These are phyloP conservation scores for Schwanniomyces occidentalis DNA, from an alignment of 805 yeast genomes.

Conservation along the genomic window DNA sequence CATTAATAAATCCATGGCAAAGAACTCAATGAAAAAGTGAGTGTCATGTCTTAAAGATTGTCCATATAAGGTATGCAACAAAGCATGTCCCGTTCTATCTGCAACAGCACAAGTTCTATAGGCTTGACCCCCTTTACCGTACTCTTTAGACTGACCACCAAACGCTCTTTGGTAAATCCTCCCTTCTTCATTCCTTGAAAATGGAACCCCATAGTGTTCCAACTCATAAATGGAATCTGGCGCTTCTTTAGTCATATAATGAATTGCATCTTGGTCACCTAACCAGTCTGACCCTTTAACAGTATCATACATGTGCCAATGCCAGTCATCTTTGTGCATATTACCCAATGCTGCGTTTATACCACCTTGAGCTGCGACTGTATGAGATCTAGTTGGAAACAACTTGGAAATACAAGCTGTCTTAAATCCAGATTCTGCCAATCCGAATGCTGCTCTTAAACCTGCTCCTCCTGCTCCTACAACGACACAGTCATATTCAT, in stretches of 20 bases:
- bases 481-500: conserved; percentile 96
- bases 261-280: conserved; percentile 99
- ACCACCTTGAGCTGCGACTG: conserved; percentile 99
- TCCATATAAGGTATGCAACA: conserved; percentile 93
- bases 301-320: conserved; percentile 99
- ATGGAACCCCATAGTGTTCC: conserved; percentile 98
- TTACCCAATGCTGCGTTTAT: conserved; percentile 98
- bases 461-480: conserved; percentile 99
- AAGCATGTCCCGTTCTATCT: conserved; percentile 98
- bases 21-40: conserved; percentile 96
- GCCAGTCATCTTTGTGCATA: conserved; percentile 99
- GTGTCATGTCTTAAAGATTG: conserved; percentile 96
- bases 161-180: conserved; percentile 98
- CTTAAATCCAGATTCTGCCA: conserved; percentile 95
- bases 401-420: conserved; percentile 96
- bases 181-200: conserved; percentile 95
- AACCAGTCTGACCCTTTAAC: conserved; percentile 99
- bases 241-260: conserved; percentile 98
- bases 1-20: conserved; percentile 91
- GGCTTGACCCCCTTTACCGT: conserved; percentile 98
- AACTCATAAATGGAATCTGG: conserved; percentile 93
- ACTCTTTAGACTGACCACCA: conserved; percentile 95
- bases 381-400: conserved; percentile 97
- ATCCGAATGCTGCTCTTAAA: conserved; percentile 95
- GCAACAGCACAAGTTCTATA: conserved; percentile 99